A percentile compares a stretch with the other conserved stretches of the same genome.
phyloP scores from a whole-genome alignment of 2,329 filamentous ascomycete species.

The Metarhizium sp. region DNA sequence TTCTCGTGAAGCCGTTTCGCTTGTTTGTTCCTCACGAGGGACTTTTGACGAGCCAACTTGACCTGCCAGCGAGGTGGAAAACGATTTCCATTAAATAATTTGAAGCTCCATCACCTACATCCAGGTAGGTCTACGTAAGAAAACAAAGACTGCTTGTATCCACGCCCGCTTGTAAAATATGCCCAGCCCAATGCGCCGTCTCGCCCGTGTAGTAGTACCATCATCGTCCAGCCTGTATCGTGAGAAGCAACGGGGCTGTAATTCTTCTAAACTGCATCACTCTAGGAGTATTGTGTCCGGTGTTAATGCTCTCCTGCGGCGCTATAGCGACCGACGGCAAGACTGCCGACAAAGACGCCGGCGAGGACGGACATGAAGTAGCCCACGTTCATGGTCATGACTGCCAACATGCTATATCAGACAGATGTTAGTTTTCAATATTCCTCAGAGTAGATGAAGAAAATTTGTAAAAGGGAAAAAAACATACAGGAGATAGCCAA shows the following conservation, averaged over 20 bases:
- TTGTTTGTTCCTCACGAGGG: background rate
- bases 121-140: too few relatives aligned
- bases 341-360: slow-evolving; percentile 77
- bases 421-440: too few relatives aligned
- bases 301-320: slow-evolving; percentile 35
- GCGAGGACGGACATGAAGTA: slow-evolving; percentile 75
- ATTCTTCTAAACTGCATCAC: background rate
- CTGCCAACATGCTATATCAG: slow-evolving; percentile 69
- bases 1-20: slow-evolving; percentile 11
- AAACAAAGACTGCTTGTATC: too few relatives aligned
- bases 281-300: background rate
- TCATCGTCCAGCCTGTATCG: background rate
- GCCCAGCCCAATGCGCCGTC: too few relatives aligned
- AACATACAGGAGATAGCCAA: slow-evolving; percentile 77
- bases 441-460: too few relatives aligned
- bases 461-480: too few relatives aligned
- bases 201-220: too few relatives aligned
- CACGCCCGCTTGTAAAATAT: too few relatives aligned
- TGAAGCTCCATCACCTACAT: too few relatives aligned
- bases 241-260: background rate
- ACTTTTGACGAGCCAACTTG: too few relatives aligned
- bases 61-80: too few relatives aligned
- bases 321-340: slow-evolving; percentile 65
- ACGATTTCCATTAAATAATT: too few relatives aligned
- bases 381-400: slow-evolving; percentile 83